These are phyloP conservation scores for Daedaleopsis sinensis DNA, from an alignment of 768 basidiomycete species.

Conservation along the genomic window DNA sequence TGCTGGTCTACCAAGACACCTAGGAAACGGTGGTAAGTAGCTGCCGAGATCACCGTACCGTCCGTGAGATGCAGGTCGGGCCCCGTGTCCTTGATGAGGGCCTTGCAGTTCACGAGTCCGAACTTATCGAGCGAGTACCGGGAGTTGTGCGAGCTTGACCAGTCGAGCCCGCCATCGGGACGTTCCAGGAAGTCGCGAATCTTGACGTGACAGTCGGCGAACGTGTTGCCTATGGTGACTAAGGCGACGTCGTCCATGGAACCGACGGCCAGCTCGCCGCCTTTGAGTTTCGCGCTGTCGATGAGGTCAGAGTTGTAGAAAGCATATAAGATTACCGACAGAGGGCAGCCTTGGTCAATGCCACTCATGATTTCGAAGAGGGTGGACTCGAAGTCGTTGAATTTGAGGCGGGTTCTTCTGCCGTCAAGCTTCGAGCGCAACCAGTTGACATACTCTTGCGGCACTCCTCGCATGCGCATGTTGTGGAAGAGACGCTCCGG, in stretches of 20 bases:
- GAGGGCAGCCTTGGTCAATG: too few relatives aligned
- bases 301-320: too few relatives aligned
- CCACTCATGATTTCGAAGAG: too few relatives aligned
- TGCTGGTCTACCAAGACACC: slow-evolving; percentile 36
- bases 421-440: too few relatives aligned
- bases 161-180: slow-evolving; percentile 28
- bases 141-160: slow-evolving; percentile 33
- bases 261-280: slow-evolving; percentile 15
- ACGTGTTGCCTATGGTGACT: slow-evolving; percentile 6
- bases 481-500: too few relatives aligned
- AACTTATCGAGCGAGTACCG: too few relatives aligned
- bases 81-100: not conserved
- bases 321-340: too few relatives aligned
- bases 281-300: slow-evolving; percentile 9
- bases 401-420: too few relatives aligned
- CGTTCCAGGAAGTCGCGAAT: slow-evolving; percentile 17
- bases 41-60: slow-evolving; percentile 12
- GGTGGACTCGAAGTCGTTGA: too few relatives aligned
- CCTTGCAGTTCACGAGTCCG: slow-evolving; percentile 9
- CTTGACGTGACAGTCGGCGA: slow-evolving; percentile 6
- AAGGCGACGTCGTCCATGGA: slow-evolving; percentile 24
- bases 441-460: too few relatives aligned
- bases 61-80: slow-evolving; percentile 7
- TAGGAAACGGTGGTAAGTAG: slow-evolving; percentile 29
- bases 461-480: too few relatives aligned